A percentile compares a stretch with the other conserved stretches of the same genome.
Conservation (phyloP, 208 protist species). For the Tetramitus jugosus region DNA sequence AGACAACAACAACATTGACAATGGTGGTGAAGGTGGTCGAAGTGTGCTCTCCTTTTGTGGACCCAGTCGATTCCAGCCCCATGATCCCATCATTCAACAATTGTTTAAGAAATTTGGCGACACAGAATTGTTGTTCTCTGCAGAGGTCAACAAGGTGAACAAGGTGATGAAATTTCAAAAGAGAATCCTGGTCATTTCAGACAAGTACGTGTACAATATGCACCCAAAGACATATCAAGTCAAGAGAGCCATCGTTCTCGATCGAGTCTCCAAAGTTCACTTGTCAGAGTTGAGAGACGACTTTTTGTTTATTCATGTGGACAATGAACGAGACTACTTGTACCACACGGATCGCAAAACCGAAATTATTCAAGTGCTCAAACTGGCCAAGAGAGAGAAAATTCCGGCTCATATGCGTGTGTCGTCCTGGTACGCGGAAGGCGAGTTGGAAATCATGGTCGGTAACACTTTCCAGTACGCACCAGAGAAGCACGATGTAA, state of each 20-base stretch:
- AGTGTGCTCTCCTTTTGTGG: no score
- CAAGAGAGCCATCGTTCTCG: neutral
- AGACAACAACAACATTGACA: no score
- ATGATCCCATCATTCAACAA: no score
- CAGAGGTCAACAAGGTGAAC: slow-evolving; percentile 2
- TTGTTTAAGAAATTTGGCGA: slow-evolving; percentile 10
- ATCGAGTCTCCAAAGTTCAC: neutral
- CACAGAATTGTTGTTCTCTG: neutral
- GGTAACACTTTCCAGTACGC: neutral
- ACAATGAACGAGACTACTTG: neutral
- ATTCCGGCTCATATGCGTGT: no score
- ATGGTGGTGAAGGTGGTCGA: no score
- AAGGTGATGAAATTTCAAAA: slow-evolving; percentile 3
- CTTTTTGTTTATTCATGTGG: slow-evolving; percentile 6
- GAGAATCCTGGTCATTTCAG: slow-evolving; percentile 13
- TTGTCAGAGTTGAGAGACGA: neutral
- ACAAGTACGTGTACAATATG: slow-evolving; percentile 18
- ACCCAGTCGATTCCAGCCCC: no score
- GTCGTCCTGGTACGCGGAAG: no score
- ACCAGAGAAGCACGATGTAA: no score
- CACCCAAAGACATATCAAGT: slow-evolving; percentile 16
- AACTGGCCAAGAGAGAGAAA: neutral
- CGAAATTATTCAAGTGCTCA: slow-evolving; percentile 1
- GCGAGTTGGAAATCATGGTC: neutral
- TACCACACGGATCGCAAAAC: slow-evolving; percentile 3